Evolutionary conservation across 2,329 filamentous ascomycete genomes (phyloP).

Genomic region (Ampelomyces quisqualis): DNA sequence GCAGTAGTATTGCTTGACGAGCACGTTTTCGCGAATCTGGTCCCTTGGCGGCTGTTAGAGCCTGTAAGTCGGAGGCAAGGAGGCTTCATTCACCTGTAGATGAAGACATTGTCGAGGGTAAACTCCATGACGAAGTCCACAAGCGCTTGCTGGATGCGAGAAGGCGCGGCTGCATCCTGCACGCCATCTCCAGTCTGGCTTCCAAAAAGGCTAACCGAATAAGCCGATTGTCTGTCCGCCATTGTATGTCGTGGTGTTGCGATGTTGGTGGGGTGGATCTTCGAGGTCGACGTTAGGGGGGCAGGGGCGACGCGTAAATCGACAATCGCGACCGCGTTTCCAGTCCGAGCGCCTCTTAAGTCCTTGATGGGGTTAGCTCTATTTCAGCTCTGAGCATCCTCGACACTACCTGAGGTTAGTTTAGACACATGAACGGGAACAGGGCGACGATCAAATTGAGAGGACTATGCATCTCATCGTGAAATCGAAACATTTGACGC

Average conservation of each 20-base stretch:
- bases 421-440: too few relatives aligned
- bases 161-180: slow-evolving; percentile 35
- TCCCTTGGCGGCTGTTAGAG: slow-evolving; percentile 63
- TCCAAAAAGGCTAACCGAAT: slow-evolving; percentile 76
- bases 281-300: slow-evolving; percentile 12
- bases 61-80: slow-evolving; percentile 4
- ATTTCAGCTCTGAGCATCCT: not conserved
- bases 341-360: slow-evolving; percentile 7
- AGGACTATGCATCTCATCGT: too few relatives aligned
- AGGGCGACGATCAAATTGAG: too few relatives aligned
- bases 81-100: slow-evolving; percentile 67
- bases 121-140: slow-evolving; percentile 93
- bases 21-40: slow-evolving; percentile 90
- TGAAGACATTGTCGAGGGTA: slow-evolving; percentile 87
- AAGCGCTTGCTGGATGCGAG: slow-evolving; percentile 69
- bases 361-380: not conserved
- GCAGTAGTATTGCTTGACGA: slow-evolving; percentile 92
- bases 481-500: too few relatives aligned
- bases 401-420: too few relatives aligned
- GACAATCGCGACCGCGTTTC: slow-evolving; percentile 19
- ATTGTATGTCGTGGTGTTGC: slow-evolving; percentile 20
- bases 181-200: slow-evolving; percentile 41
- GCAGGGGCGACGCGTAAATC: slow-evolving; percentile 17
- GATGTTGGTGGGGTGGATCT: slow-evolving; percentile 16
- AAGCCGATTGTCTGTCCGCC: slow-evolving; percentile 78